Evolutionary conservation across 2,329 filamentous ascomycete genomes (phyloP).

Genomic region (Xylogone sp.): DNA sequence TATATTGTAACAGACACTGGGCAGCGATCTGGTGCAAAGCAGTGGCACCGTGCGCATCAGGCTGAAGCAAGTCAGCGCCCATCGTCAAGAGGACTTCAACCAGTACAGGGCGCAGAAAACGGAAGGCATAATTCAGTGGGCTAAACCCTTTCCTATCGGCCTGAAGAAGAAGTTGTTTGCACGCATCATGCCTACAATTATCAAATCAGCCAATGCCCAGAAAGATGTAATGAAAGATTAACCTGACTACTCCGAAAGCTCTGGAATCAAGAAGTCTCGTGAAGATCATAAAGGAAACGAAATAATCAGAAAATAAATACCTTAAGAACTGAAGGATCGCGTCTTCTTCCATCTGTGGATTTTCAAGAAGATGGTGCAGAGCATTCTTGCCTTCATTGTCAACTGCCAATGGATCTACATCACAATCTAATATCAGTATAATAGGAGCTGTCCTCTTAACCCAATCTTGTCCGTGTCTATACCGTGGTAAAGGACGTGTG

Average conservation of each 20-base stretch:
- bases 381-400: slow-evolving; percentile 14
- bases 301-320: not conserved
- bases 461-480: slow-evolving; percentile 7
- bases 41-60: slow-evolving; percentile 4
- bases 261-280: not conserved
- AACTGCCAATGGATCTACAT: slow-evolving; percentile 9
- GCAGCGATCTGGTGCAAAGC: slow-evolving; percentile 5
- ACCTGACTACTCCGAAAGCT: slow-evolving; percentile 1
- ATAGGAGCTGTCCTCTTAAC: slow-evolving; percentile 7
- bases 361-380: slow-evolving; percentile 16
- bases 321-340: slow-evolving; percentile 16
- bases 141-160: slow-evolving; percentile 7
- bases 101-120: slow-evolving; percentile 6
- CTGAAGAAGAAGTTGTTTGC: slow-evolving; percentile 5
- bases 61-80: slow-evolving; percentile 4
- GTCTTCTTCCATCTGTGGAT: slow-evolving; percentile 7
- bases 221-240: not conserved
- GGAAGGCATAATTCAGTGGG: slow-evolving; percentile 11
- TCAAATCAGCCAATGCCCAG: not conserved
- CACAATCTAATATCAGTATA: slow-evolving; percentile 10
- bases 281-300: not conserved
- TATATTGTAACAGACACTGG: slow-evolving; percentile 4
- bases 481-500: slow-evolving; percentile 8
- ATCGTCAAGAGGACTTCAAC: slow-evolving; percentile 7
- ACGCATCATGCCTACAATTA: slow-evolving; percentile 2